phyloP scores from a whole-genome alignment of 1,139 yeast genomes.

The Diutina rugosa region DNA sequence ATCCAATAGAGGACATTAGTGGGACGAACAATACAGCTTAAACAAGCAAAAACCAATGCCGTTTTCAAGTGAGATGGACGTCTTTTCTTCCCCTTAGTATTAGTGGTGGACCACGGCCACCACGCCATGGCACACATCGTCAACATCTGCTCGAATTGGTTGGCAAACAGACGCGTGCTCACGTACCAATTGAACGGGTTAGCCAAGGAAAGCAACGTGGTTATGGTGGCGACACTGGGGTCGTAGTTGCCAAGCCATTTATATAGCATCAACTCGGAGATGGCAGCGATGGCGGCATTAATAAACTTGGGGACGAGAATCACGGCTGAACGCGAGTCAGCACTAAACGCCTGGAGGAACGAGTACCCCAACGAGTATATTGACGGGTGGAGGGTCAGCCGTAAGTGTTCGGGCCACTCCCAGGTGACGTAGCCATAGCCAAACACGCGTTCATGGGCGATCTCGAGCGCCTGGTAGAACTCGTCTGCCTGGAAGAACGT shows the following conservation, averaged over 20 bases:
- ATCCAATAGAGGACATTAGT: slow-evolving; percentile 73
- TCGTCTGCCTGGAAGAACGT: slow-evolving; percentile 97
- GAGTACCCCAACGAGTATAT: slow-evolving; percentile 39
- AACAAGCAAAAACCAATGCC: slow-evolving; percentile 32
- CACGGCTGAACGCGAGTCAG: slow-evolving; percentile 6
- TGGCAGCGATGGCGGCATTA: slow-evolving; percentile 59
- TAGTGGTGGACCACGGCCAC: slow-evolving; percentile 51
- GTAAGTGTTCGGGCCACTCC: slow-evolving; percentile 77
- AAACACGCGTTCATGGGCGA: slow-evolving; percentile 66
- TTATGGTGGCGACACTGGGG: slow-evolving; percentile 26
- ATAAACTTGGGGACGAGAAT: slow-evolving; percentile 44
- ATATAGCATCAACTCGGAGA: slow-evolving; percentile 55
- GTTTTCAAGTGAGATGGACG: slow-evolving; percentile 7
- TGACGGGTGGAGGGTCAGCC: slow-evolving; percentile 75
- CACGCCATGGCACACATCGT: slow-evolving; percentile 56
- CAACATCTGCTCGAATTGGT: slow-evolving; percentile 64
- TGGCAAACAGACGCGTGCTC: slow-evolving; percentile 75
- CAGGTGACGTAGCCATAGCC: slow-evolving; percentile 84
- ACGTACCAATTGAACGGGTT: slow-evolving; percentile 82
- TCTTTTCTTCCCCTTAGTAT: slow-evolving; percentile 6
- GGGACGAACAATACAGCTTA: slow-evolving; percentile 65
- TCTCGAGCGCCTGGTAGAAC: slow-evolving; percentile 84
- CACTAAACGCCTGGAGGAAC: slow-evolving; percentile 7
- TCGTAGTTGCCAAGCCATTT: slow-evolving; percentile 26
- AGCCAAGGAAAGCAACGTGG: slow-evolving; percentile 40